Evolutionary conservation across 2,329 filamentous ascomycete genomes (phyloP).

Genomic region (Plenodomus lindquistii): DNA sequence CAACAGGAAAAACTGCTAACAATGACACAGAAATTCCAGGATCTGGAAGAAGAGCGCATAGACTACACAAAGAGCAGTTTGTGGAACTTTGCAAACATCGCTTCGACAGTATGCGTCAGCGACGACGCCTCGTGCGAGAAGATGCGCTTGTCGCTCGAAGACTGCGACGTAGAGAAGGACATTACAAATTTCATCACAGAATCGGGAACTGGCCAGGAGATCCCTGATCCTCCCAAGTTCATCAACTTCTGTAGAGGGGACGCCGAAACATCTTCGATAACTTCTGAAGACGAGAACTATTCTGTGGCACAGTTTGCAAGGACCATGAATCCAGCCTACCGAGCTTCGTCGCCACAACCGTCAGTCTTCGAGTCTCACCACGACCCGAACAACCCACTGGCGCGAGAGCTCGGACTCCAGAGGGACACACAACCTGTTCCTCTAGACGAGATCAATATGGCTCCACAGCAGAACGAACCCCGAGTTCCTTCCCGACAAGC

Average conservation of each 20-base stretch:
- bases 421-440: constrained; percentile 36
- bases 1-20: constrained; percentile 6
- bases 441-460: constrained; percentile 27
- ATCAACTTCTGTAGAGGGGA: constrained; percentile 98
- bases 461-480: constrained; percentile 13
- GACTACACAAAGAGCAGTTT: constrained; percentile 98
- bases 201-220: constrained; percentile 90
- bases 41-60: constrained; percentile 93
- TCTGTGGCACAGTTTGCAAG: constrained; percentile 95
- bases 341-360: constrained; percentile 93
- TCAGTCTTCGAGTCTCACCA: constrained; percentile 92
- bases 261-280: constrained; percentile 77
- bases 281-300: constrained; percentile 84
- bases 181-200: constrained; percentile 88
- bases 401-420: constrained; percentile 67
- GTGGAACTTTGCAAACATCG: constrained; percentile 97
- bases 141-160: constrained; percentile 87
- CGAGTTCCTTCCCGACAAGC: constrained; percentile 19
- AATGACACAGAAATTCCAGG: constrained; percentile 81
- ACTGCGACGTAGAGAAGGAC: constrained; percentile 96
- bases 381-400: constrained; percentile 76
- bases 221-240: constrained; percentile 94
- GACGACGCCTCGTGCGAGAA: constrained; percentile 94
- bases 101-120: constrained; percentile 95
- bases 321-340: constrained; percentile 92